These are phyloP conservation scores for Peniophora sp. DNA, from an alignment of 1,284 basidiomycete genomes.

Conservation along the genomic window DNA sequence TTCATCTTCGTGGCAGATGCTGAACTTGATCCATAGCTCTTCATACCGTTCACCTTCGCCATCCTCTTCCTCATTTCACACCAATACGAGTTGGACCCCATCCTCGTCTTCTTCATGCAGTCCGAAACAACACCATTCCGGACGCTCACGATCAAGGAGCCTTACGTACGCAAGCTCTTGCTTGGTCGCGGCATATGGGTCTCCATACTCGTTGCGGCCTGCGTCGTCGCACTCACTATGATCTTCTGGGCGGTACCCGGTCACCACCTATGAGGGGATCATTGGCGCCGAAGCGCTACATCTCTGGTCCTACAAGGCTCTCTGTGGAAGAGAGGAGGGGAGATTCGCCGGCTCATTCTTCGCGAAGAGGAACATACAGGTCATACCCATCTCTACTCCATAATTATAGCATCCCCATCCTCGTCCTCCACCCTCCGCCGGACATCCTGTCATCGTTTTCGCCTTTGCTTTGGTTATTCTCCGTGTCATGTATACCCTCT, in stretches of 20 bases:
- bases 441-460: no score
- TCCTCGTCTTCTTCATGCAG: conserved; percentile 79
- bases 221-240: conserved; percentile 72
- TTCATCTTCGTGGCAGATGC: conserved; percentile 2
- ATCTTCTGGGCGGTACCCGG: conserved; percentile 92
- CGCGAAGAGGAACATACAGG: no score
- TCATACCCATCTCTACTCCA: no score
- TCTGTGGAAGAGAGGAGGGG: no score
- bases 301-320: no score
- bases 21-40: conserved; percentile 50
- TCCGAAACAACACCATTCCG: conserved; percentile 91
- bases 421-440: no score
- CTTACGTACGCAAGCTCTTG: conserved; percentile 86
- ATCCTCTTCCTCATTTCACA: conserved; percentile 87
- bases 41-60: conserved; percentile 90
- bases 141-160: conserved; percentile 82
- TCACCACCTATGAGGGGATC: conserved; percentile 71
- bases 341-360: no score
- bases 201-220: conserved; percentile 56
- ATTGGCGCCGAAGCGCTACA: no score
- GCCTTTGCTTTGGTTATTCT: no score
- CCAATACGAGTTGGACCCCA: conserved; percentile 93
- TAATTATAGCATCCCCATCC: no score
- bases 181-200: conserved; percentile 86
- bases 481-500: no score